Base-by-base conservation (phyloP, 805 yeast genomes). In the Deakozyma indianensis region DNA sequence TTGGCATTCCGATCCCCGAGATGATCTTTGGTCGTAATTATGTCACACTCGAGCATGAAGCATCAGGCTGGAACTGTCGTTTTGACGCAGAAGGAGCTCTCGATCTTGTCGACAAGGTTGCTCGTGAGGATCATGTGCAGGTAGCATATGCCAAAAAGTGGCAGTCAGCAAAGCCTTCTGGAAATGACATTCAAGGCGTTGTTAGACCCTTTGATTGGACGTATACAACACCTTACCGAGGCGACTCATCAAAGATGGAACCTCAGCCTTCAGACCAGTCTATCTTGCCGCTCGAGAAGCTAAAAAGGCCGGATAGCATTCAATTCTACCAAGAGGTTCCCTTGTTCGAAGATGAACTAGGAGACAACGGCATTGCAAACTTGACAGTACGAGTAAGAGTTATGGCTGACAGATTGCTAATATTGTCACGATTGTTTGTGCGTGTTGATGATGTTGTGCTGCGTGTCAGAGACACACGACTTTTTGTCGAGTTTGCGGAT, bases 191-290 rank as follows among this genome's bases (percentile, higher is more conserved):
- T 46, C 61, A 69, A 56, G 74, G 81, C 41, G 74, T 81, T 28
- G 75, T 80, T 43, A 81, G 82, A 54, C 92, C 95, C 1, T 92
- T 77, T 59, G 98, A 92, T 65, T 92, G 99, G 99, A 90, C 98
- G 0, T 92, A 92, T 59, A 75, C 95, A 0, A 78, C 95, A 0
- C 62, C 69, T 42, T 92, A 90, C 60, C 70, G 68, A 48, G 98
- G 97, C 0, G 48, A 48, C 24, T 53, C 40, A 1, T 35, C 41
- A 28, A 51, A 50, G 2, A 47, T 43, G 15, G 49, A 51, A 14
- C 47, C 50, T 4, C 41, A 4, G 41, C 15, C 20, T 25, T 21
- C 23, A 14, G 23, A 22, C 24, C 64, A 61, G 4, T 54, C 54
- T 14, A 55, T 55, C 25, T 75, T 90, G 11, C 98, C 98, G 0